Percentiles rank a stretch among this genome's conserved stretches.
Evolutionary conservation across 768 basidiomycete species (phyloP).

Genomic region (Pseudohyphozyma bogoriensis): DNA sequence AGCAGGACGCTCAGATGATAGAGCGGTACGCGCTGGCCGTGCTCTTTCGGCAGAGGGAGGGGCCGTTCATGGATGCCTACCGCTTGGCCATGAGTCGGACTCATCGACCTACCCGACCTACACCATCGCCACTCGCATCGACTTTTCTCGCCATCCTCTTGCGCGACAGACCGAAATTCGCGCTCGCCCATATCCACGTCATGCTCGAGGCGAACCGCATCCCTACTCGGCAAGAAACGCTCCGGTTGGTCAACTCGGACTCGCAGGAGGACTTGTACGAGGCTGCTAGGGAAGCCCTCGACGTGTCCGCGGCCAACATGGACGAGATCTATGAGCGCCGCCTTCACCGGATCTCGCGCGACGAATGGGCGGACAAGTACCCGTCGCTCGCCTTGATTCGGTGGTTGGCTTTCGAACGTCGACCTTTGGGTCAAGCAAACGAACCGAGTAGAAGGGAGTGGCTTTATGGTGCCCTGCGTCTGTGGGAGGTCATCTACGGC

Average conservation of each 20-base stretch:
- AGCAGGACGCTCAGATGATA: too few species aligned
- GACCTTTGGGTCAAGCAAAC: too few species aligned
- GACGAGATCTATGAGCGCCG: neutral
- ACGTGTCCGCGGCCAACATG: neutral
- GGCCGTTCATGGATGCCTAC: too few species aligned
- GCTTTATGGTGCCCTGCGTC: neutral
- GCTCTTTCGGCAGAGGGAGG: too few species aligned
- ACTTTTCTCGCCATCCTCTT: too few species aligned
- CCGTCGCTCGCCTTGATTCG: neutral
- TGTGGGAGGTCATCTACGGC: neutral
- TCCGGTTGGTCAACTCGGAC: neutral
- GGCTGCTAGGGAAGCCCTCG: neutral
- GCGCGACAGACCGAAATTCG: too few species aligned
- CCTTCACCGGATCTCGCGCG: neutral
- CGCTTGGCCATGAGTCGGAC: too few species aligned
- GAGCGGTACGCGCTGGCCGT: too few species aligned
- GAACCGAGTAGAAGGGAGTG: neutral
- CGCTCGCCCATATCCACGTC: neutral
- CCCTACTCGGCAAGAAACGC: neutral
- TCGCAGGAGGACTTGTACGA: neutral
- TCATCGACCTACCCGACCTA: too few species aligned
- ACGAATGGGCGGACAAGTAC: neutral
- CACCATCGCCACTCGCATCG: too few species aligned
- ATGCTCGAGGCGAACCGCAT: neutral
- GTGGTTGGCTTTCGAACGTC: neutral